Conservation (phyloP, 1,139 yeast species). For the Magnusiomyces magnusii region DNA sequence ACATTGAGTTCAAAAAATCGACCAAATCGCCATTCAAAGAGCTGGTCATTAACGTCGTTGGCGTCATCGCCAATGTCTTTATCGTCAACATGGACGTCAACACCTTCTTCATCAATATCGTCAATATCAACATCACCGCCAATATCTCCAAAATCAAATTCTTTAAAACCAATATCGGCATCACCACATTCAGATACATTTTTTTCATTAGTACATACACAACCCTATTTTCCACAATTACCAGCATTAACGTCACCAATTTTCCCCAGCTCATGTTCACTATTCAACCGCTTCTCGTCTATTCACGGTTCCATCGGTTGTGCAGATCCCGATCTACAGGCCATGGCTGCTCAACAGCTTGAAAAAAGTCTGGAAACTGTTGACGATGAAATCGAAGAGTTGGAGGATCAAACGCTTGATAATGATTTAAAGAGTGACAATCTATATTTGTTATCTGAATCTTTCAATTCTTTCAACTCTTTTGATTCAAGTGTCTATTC, state of each 20-base stretch:
- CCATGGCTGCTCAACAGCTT: background rate
- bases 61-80: background rate
- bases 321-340: background rate
- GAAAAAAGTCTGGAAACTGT: slow-evolving; percentile 2
- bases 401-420: background rate
- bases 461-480: too few species aligned
- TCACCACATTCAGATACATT: background rate
- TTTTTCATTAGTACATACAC: background rate
- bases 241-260: background rate
- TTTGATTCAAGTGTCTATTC: too few species aligned
- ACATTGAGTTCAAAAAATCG: slow-evolving; percentile 16
- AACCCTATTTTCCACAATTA: background rate
- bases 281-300: background rate
- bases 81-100: background rate
- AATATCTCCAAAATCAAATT: background rate
- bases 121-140: background rate
- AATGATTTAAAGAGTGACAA: too few species aligned
- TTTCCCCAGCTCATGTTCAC: background rate
- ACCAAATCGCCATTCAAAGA: background rate
- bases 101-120: background rate
- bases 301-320: background rate
- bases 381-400: slow-evolving; percentile 4
- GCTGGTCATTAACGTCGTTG: background rate
- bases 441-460: too few species aligned
- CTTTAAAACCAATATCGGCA: background rate